Conservation (phyloP, 2,329 filamentous ascomycete species). For the Diaporthe eres region DNA sequence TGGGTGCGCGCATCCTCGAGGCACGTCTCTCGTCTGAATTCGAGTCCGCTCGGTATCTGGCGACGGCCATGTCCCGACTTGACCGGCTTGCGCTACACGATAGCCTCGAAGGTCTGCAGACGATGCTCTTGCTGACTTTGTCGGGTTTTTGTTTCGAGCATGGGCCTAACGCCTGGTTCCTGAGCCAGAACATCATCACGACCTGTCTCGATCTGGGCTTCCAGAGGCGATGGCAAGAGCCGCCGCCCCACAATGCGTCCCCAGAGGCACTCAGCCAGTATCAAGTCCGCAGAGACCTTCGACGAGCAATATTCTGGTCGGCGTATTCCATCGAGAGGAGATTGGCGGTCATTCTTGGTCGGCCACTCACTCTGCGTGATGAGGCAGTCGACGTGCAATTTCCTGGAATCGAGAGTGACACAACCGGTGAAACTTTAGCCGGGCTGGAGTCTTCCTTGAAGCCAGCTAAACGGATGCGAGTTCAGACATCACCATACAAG, state of each 20-base stretch:
- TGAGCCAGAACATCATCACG: constrained; percentile 48
- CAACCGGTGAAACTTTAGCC: not conserved
- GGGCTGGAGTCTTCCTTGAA: not conserved
- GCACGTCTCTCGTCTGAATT: constrained; percentile 43
- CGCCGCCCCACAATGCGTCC: constrained; percentile 19
- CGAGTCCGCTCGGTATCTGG: constrained; percentile 47
- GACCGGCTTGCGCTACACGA: constrained; percentile 46
- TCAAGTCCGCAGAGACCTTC: constrained; percentile 42
- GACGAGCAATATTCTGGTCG: constrained; percentile 48
- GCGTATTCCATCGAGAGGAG: constrained; percentile 48
- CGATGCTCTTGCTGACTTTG: constrained; percentile 46
- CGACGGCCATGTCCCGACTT: constrained; percentile 45
- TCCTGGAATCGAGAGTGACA: not conserved
- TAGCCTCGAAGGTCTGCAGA: constrained; percentile 46
- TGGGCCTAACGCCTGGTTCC: constrained; percentile 47
- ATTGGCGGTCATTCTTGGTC: constrained; percentile 46
- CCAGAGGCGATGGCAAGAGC: constrained; percentile 45
- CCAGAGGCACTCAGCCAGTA: constrained; percentile 17
- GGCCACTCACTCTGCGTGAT: constrained; percentile 48
- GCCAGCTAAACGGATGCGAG: constrained; percentile 45
- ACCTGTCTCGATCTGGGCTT: constrained; percentile 48
- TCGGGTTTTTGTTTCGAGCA: constrained; percentile 44
- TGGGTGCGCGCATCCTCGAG: constrained; percentile 46
- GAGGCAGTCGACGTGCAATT: constrained; percentile 34
- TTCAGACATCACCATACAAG: constrained; percentile 41